Evolutionary conservation across 441 rosid genomes (phyloP), one percentile per base, ranked within the genome.

Genomic region (Brassica hybrid): DNA sequence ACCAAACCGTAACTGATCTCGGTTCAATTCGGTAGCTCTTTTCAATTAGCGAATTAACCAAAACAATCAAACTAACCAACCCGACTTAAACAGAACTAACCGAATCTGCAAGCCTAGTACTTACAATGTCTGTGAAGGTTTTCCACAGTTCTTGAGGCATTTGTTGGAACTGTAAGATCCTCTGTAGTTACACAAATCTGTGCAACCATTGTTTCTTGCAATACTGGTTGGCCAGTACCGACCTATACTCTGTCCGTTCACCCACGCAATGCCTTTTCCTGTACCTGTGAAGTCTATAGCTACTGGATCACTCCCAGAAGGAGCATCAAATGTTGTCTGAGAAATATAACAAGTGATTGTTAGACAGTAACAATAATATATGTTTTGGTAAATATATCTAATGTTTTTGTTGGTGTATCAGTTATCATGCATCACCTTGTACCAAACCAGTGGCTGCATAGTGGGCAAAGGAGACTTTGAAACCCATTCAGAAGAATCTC

Each of bases 261-360:
- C 93, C 99, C 99, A 96, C 7, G 97, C 99, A 80, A 88, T 90
- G 6, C 99, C 99, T 82, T 96, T 96, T 16, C 95, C 94, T 95
- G 91, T 83, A 38, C 97, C 97, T 0, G 88, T 85, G 83, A 93
- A 91, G 86, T 96, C 97, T 61, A 96, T 67, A n/a, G 98, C 97
- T 36, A 93, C 80, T 0, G 99, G 95, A 54, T 83, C 87, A 34
- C 81, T 79, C 3, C 97, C 97, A 38, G 85, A 83, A 6, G 98
- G 98, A 58, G 90, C 88, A 69, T 86, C 83, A 70, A 96, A 88
- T 62, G 79, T 87, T 7, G 91, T 93, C 99, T 95, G 85, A 45
- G 65, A 59, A 72, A 63, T 8, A 12, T 64, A n/a, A 61, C 43
- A 27, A 41, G 8, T 1, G 1, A 17, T 10, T 25, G 70, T 69